Base-by-base conservation (phyloP, 108 stramenopile species). In the Discostella pseudostelligera region DNA sequence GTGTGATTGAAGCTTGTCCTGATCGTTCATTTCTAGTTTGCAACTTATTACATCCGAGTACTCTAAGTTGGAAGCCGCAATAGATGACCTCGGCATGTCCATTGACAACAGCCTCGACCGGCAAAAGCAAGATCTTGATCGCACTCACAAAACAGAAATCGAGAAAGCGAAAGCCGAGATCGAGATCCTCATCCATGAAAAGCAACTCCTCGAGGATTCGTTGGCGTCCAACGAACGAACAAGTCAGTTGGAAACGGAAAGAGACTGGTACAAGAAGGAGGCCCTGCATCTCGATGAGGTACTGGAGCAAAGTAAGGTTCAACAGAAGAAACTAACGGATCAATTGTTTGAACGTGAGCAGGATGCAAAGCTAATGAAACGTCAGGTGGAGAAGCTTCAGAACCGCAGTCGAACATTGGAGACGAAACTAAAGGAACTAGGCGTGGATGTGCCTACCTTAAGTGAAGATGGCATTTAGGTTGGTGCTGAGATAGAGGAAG, bases 261-360 rank as follows among this genome's bases (percentile, higher is more conserved):
- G 75, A 28, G 75, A 81, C 45, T 81, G 65, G 64, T 81, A 77
- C 46, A 81, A 72, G 39, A 76, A 77, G 55, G 70, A 81, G 48
- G 75, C 80, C 7, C 28, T 75, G 42, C 62, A 70, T 37, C 47
- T 80, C 4, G 69, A 80, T 42, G 56, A 74, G 43, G 59, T 55
- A 13, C 4, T 67, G 26, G 65, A 74, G 45, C 59, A 74, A 26
- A 67, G 39, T 12, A 74, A 61, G n/a, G 49, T 51, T 37, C 10
- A 36, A 19, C 45, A 67, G 28, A 74, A 55, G 21, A 59, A 74
- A 8, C 32, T 71, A 1, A 39, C 19, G 2, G 55, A 46, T 13
- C 22, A 21, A 29, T 48, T 74, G 2, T 57, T 65, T 17, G 73
- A 74, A 39, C 55, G 43, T 20, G 56, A 74, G 21, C 55, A 74